Conservation (phyloP, 2,329 filamentous ascomycete species). For the Sporothrix pallida region DNA sequence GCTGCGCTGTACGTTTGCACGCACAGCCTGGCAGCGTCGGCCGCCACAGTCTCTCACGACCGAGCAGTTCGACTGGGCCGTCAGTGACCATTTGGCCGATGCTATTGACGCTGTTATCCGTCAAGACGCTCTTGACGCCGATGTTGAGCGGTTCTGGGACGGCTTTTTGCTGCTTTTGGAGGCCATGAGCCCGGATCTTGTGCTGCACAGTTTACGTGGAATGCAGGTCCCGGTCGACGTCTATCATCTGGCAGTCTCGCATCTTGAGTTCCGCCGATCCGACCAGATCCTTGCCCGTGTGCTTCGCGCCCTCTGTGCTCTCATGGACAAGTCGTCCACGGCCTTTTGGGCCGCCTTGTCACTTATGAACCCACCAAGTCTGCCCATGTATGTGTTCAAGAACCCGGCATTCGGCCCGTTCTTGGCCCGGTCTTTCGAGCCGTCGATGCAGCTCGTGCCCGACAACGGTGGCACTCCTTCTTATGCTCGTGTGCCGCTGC, state of each 20-base stretch:
- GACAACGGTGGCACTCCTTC: neutral
- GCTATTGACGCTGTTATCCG: conserved; percentile 69
- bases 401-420: conserved; percentile 70
- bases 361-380: conserved; percentile 75
- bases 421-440: conserved; percentile 64
- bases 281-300: conserved; percentile 69
- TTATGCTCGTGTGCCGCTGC: conserved; percentile 48
- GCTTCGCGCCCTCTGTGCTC: conserved; percentile 70
- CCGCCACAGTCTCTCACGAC: conserved; percentile 65
- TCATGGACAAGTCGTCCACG: conserved; percentile 76
- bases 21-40: conserved; percentile 70
- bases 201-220: conserved; percentile 77
- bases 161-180: conserved; percentile 76
- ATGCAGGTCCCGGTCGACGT: conserved; percentile 78
- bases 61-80: conserved; percentile 85
- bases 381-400: conserved; percentile 83
- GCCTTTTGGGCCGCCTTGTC: conserved; percentile 91
- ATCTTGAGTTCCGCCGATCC: conserved; percentile 54
- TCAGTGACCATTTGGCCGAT: conserved; percentile 72
- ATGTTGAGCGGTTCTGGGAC: conserved; percentile 78
- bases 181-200: conserved; percentile 73
- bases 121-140: conserved; percentile 47
- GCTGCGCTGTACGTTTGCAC: conserved; percentile 69
- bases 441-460: conserved; percentile 50
- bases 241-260: conserved; percentile 65